Percentiles rank a stretch among this genome's conserved stretches.
Conservation (phyloP, 129 eudicot genomes). For the Lactuca saligna region DNA sequence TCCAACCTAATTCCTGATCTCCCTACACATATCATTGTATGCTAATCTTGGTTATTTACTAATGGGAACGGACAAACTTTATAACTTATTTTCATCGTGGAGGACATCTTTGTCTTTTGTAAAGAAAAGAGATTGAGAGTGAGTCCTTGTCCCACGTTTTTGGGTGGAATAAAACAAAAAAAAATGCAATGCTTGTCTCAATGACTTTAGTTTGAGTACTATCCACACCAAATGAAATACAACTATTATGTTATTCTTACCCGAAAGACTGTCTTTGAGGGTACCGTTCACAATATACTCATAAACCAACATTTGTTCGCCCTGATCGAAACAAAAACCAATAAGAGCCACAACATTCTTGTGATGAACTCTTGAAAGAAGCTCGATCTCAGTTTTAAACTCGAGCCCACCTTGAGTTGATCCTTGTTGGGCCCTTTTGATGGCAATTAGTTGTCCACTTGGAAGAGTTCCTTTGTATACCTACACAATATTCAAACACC, state of each 20-base stretch:
- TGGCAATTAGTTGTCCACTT: constrained; percentile 37
- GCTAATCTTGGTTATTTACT: not conserved
- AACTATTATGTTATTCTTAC: constrained; percentile 5
- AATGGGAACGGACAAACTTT: too few species aligned
- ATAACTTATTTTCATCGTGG: too few species aligned
- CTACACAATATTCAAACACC: constrained; percentile 13
- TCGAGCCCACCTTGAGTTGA: constrained; percentile 41
- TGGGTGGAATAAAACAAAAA: not conserved
- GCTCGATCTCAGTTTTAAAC: constrained; percentile 56
- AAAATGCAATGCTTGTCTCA: not conserved
- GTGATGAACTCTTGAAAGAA: constrained; percentile 53
- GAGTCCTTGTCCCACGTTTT: not conserved
- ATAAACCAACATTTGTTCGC: constrained; percentile 51
- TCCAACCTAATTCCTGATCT: constrained; percentile 38
- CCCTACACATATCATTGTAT: constrained; percentile 33
- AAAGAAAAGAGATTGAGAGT: too few species aligned
- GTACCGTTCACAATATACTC: constrained; percentile 41
- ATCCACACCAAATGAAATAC: too few species aligned
- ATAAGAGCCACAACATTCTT: constrained; percentile 43
- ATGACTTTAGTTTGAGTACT: too few species aligned
- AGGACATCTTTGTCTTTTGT: too few species aligned
- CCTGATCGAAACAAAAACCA: constrained; percentile 46
- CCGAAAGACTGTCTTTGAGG: constrained; percentile 33
- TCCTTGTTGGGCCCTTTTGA: constrained; percentile 43
- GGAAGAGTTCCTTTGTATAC: constrained; percentile 46